These are phyloP conservation scores for Pseudohalonectria lignicola DNA, from an alignment of 2,329 filamentous ascomycete genomes.

Conservation along the genomic window DNA sequence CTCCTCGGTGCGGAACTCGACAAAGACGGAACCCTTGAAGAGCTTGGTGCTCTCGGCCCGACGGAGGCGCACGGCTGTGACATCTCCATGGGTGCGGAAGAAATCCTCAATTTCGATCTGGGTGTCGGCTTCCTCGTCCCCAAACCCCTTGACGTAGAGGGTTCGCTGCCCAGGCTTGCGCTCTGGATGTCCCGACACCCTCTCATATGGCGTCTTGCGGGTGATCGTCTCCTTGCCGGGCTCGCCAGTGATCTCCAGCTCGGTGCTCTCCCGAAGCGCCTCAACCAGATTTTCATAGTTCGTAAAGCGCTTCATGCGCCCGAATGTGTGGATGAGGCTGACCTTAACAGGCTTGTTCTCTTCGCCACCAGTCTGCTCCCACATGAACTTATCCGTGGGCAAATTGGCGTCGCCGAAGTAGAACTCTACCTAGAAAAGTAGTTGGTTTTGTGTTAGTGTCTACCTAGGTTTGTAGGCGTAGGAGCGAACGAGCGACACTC, in stretches of 20 bases:
- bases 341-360: constrained; percentile 75
- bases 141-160: constrained; percentile 92
- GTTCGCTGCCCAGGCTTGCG: constrained; percentile 57
- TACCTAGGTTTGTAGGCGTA: not conserved
- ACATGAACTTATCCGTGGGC: constrained; percentile 78
- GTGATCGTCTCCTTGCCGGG: constrained; percentile 61
- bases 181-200: constrained; percentile 44
- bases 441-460: too few species aligned
- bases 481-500: constrained; percentile 4
- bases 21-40: constrained; percentile 96
- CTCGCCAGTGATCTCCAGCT: constrained; percentile 63
- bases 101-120: constrained; percentile 93
- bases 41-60: constrained; percentile 56
- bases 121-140: constrained; percentile 68
- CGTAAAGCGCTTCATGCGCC: constrained; percentile 93
- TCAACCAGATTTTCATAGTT: constrained; percentile 74
- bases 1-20: constrained; percentile 78
- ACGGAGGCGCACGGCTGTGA: constrained; percentile 78
- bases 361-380: constrained; percentile 63
- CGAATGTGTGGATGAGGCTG: constrained; percentile 72
- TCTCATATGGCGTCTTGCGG: constrained; percentile 63
- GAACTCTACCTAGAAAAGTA: constrained; percentile 63
- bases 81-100: constrained; percentile 64
- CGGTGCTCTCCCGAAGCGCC: constrained; percentile 67
- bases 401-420: constrained; percentile 93